These are phyloP conservation scores for Suhomyces canberraensis DNA, from an alignment of 805 yeast species.

Conservation along the genomic window DNA sequence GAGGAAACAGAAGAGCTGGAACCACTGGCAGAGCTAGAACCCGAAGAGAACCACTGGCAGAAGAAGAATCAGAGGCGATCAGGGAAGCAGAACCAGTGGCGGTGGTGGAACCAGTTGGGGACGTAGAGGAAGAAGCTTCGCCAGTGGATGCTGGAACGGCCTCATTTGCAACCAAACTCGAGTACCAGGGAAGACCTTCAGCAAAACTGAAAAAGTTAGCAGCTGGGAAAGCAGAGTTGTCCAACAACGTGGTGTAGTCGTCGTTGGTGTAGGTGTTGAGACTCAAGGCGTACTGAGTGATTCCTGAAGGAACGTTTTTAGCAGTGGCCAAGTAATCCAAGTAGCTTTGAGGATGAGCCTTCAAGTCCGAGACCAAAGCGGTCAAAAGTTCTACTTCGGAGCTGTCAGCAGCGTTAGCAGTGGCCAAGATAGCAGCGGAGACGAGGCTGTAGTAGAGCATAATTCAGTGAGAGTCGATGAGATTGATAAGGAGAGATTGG, in stretches of 20 bases:
- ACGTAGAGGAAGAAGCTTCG: not conserved
- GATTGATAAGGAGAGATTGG: no score
- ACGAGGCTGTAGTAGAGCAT: no score
- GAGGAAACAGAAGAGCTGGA: not conserved
- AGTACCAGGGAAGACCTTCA: constrained; percentile 38
- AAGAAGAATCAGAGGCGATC: not conserved
- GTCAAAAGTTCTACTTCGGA: constrained; percentile 27
- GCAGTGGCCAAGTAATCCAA: constrained; percentile 28
- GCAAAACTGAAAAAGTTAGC: constrained; percentile 28
- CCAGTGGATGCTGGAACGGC: constrained; percentile 6
- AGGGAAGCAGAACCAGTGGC: not conserved
- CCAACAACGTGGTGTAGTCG: constrained; percentile 42
- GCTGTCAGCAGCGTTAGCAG: constrained; percentile 16
- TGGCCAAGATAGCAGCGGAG: not conserved
- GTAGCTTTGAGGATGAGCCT: constrained; percentile 28
- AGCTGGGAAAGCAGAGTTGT: constrained; percentile 22
- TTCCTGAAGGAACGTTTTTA: constrained; percentile 21
- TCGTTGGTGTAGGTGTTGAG: constrained; percentile 42
- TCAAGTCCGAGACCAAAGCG: constrained; percentile 36
- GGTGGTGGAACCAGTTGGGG: constrained; percentile 2
- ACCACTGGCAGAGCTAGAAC: not conserved
- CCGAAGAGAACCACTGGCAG: constrained; percentile 4
- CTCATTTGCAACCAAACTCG: constrained; percentile 14
- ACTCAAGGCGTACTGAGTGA: constrained; percentile 28
- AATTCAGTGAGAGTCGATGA: no score